Evolutionary conservation across 768 basidiomycete species (phyloP).

Genomic region (Leccinum obscurum): DNA sequence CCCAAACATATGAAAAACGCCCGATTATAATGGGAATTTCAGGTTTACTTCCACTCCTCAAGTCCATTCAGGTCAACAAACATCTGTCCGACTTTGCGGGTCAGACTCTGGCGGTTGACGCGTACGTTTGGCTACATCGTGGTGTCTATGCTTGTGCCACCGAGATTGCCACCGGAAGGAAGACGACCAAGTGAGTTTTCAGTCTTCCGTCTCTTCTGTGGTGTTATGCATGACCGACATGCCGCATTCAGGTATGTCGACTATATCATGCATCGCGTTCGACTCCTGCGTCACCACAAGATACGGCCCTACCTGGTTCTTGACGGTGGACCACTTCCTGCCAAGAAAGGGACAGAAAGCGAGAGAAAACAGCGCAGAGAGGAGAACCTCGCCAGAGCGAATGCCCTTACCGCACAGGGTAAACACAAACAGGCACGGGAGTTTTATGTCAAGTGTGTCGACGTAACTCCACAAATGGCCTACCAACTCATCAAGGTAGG

Average conservation of each 20-base stretch:
- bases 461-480: constrained; percentile 97
- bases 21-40: constrained; percentile 78
- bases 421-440: constrained; percentile 82
- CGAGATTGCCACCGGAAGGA: constrained; percentile 83
- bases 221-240: constrained; percentile 4
- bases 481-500: constrained; percentile 93
- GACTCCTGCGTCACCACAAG: constrained; percentile 79
- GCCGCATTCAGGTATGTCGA: constrained; percentile 76
- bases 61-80: constrained; percentile 78
- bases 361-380: constrained; percentile 75
- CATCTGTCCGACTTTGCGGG: constrained; percentile 83
- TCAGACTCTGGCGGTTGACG: constrained; percentile 89
- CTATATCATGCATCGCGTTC: constrained; percentile 91
- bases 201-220: background rate
- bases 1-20: background rate
- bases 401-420: constrained; percentile 73
- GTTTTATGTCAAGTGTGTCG: constrained; percentile 85
- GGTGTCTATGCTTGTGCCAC: constrained; percentile 89
- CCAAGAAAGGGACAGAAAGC: constrained; percentile 87
- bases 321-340: constrained; percentile 93
- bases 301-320: constrained; percentile 93
- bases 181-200: constrained; percentile 73
- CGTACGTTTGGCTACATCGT: constrained; percentile 91
- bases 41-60: constrained; percentile 86
- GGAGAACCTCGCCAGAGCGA: constrained; percentile 74